Evolutionary conservation across 371 early-diverging fungal species (phyloP).

Genomic region (Mortierella sp.): DNA sequence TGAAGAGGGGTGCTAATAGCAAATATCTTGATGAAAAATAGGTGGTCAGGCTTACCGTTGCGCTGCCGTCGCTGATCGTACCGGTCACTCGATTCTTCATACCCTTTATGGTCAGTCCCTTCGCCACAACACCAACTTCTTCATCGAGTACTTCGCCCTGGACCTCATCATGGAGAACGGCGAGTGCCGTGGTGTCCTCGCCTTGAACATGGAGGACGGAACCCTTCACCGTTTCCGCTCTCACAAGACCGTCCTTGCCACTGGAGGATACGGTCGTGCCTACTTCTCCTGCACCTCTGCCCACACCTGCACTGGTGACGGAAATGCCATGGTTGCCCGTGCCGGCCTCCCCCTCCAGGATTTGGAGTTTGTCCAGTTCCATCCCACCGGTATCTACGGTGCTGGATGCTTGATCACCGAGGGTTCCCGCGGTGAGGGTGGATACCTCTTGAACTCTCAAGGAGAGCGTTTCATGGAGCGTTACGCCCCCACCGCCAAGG

Average conservation of each 20-base stretch:
- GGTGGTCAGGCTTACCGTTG: constrained; percentile 98
- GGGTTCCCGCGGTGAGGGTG: constrained; percentile 97
- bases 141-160: constrained; percentile 98
- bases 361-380: constrained; percentile 98
- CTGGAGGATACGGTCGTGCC: constrained; percentile 98
- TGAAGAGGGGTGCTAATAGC: neutral
- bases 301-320: constrained; percentile 99
- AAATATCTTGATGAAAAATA: constrained; percentile 17
- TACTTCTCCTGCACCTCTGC: constrained; percentile 99
- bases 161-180: constrained; percentile 99
- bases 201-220: constrained; percentile 98
- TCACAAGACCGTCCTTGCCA: constrained; percentile 98
- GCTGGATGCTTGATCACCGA: constrained; percentile 98
- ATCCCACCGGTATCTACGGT: constrained; percentile 98
- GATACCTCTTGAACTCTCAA: constrained; percentile 91
- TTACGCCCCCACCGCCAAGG: constrained; percentile 98
- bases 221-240: constrained; percentile 97
- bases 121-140: constrained; percentile 95
- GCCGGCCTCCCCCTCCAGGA: constrained; percentile 95
- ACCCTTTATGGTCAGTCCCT: constrained; percentile 98
- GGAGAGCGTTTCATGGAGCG: constrained; percentile 99
- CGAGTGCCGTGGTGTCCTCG: constrained; percentile 96
- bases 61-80: constrained; percentile 98
- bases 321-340: constrained; percentile 95
- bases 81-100: constrained; percentile 98